Evolutionary conservation across 306 rosid genomes (phyloP).

Genomic region (Fagus crenata): DNA sequence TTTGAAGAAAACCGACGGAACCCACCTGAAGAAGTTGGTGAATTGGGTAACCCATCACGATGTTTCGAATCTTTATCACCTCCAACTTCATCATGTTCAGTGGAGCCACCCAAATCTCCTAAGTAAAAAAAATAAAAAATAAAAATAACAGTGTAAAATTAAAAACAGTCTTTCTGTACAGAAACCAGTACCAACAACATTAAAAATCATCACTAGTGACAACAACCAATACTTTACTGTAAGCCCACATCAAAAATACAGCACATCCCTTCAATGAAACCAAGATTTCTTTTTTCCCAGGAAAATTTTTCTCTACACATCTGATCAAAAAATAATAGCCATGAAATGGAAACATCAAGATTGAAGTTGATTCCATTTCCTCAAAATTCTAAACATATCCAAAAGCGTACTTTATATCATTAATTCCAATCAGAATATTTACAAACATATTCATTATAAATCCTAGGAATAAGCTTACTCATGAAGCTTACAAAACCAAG

Average conservation of each 20-base stretch:
- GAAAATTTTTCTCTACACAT: neutral
- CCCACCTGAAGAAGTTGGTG: conserved; percentile 99
- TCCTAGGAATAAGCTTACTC: neutral
- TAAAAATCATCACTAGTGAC: neutral
- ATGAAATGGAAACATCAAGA: neutral
- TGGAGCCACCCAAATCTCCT: conserved; percentile 99
- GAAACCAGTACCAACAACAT: neutral
- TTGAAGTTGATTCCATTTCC: neutral
- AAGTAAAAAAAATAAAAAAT: neutral
- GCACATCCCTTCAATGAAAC: neutral
- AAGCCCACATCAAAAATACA: neutral
- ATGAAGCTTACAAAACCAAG: neutral
- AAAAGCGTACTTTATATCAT: neutral
- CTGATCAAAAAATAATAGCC: neutral
- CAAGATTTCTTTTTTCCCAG: neutral
- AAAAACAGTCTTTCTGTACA: neutral
- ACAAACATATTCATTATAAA: neutral
- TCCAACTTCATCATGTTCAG: conserved; percentile 70
- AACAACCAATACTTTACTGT: neutral
- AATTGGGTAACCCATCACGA: conserved; percentile 75
- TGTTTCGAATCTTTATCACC: conserved; percentile 60
- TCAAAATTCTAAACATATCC: neutral
- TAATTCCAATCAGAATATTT: too few relatives aligned
- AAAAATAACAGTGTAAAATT: conserved; percentile 2
- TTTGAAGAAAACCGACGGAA: conserved; percentile 96